Evolutionary conservation across 176 grass and related monocot genomes (phyloP), one percentile per base, ranked within the genome.

Genomic region (Guadua angustifolia): DNA sequence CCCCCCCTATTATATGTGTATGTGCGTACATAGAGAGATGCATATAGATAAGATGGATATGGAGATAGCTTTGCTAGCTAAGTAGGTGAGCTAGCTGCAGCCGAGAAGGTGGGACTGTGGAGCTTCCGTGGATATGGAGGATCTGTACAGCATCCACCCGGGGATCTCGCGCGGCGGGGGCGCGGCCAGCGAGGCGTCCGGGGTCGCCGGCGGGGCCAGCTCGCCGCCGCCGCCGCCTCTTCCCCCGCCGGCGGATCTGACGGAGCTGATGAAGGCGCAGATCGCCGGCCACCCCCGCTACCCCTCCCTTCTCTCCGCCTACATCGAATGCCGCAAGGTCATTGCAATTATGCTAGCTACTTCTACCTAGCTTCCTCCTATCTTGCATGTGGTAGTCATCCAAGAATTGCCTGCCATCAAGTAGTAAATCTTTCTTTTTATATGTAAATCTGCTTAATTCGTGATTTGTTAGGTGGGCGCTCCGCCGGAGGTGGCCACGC

Each of bases 301-400:
- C 81, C 93, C 93, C 9, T 83, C 88, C 47, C 91, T 99, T 53
- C 86, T 99, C 73, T 89, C 91, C 69, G 93, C 97, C 83, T 99
- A 99, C 83, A 88, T 99, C 75, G 93, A 99, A 77, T 99, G 97
- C 81, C 89, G 93, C 70, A 99, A 99, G 93, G 96, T 97, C 57
- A 7, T 35, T 5, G n/a, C 36, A 26, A 39, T 65, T 68, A 22
- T 11, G 69, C 22, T 33, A 17, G 69, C 16, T 33, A 10, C 82
- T 75, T 75, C 9, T 33, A 18, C 17, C 4, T 75, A 18, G 29
- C 70, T 45, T 47, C 43, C 36, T 52, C 45, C 21, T 60, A 6
- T 24, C 22, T 36, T 74, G 44, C 81, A 51, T 50, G 47, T 50
- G 47, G 47, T 39, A 21, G 3, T 2, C 50, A 53, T 55, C 22